Conservation (phyloP, 177 flowering plant species). For the Vitis hybrid region DNA sequence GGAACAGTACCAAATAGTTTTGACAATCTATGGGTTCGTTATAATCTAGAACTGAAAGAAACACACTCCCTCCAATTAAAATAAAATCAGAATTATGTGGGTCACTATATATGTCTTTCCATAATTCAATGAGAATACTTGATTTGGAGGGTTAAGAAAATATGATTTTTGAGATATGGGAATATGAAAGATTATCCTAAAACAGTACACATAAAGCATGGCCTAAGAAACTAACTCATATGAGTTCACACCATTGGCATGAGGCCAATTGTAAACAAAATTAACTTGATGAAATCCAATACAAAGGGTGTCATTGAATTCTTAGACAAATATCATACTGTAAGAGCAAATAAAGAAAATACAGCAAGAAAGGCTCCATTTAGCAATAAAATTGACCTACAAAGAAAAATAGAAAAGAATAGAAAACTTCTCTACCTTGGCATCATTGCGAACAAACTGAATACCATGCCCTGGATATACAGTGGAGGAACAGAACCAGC, state of each 20-base stretch:
- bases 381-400: neutral
- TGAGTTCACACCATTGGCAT: neutral
- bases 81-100: neutral
- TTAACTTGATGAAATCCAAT: no score
- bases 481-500: slow-evolving; percentile 76
- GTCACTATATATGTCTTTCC: neutral
- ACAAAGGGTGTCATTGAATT: no score
- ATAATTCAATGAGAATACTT: neutral
- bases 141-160: neutral
- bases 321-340: no score
- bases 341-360: neutral
- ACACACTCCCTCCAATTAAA: neutral
- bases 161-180: no score
- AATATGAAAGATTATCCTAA: neutral
- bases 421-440: slow-evolving; percentile 38
- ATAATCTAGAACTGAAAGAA: neutral
- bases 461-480: slow-evolving; percentile 70
- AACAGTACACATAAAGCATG: neutral
- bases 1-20: no score
- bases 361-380: neutral
- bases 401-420: neutral
- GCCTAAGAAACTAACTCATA: neutral
- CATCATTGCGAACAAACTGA: slow-evolving; percentile 71
- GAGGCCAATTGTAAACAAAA: no score
- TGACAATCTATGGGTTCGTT: no score